Percentiles rank a stretch among this genome's conserved stretches.
These are phyloP conservation scores for Orychophragmus violaceus DNA, from an alignment of 345 rosid genomes.

Conservation along the genomic window DNA sequence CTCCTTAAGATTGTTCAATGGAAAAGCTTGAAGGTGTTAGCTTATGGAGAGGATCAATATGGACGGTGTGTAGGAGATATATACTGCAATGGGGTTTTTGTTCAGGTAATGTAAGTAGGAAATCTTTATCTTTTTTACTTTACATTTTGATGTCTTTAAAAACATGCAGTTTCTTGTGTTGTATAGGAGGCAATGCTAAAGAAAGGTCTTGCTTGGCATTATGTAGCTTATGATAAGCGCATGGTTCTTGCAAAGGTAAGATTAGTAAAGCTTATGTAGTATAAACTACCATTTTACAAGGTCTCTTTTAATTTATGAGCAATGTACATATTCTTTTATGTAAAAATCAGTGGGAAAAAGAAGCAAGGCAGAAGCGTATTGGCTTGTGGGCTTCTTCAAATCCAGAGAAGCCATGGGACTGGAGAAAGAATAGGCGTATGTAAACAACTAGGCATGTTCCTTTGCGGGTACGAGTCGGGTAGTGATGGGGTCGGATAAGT, in stretches of 20 bases:
- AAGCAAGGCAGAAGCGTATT: slow-evolving; percentile 55
- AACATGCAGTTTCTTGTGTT: not conserved
- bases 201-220: slow-evolving; percentile 89
- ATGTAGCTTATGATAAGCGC: slow-evolving; percentile 53
- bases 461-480: too few relatives aligned
- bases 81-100: slow-evolving; percentile 56
- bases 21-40: slow-evolving; percentile 56
- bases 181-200: slow-evolving; percentile 68
- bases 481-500: too few relatives aligned
- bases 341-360: slow-evolving; percentile 59
- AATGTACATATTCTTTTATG: too few relatives aligned
- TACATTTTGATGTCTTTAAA: not conserved
- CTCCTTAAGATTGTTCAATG: slow-evolving; percentile 54
- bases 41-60: slow-evolving; percentile 59
- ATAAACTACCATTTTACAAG: not conserved
- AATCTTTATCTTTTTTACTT: not conserved
- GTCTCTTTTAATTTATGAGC: not conserved
- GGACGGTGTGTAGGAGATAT: slow-evolving; percentile 60
- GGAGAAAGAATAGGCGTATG: slow-evolving; percentile 59
- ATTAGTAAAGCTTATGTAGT: not conserved
- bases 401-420: slow-evolving; percentile 86
- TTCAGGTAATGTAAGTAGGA: slow-evolving; percentile 46
- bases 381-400: slow-evolving; percentile 78
- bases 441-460: not conserved
- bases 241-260: slow-evolving; percentile 48